Evolutionary conservation across 2,329 filamentous ascomycete genomes (phyloP).

Genomic region (Penicillium nordicum): DNA sequence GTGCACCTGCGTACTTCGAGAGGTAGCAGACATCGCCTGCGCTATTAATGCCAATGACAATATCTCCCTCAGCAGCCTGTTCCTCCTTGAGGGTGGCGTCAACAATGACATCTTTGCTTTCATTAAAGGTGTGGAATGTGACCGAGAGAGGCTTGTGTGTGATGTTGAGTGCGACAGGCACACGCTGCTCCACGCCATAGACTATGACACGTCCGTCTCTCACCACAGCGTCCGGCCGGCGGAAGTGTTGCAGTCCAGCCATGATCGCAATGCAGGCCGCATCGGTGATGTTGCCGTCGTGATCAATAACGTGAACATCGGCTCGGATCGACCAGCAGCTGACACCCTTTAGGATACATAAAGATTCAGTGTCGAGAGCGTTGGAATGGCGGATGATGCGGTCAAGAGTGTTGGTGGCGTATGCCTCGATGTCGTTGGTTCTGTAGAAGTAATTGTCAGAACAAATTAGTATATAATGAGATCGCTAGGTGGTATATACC

Average conservation of each 20-base stretch:
- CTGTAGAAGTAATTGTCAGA: conserved; percentile 38
- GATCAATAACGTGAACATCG: conserved; percentile 85
- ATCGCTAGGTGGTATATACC: conserved; percentile 44
- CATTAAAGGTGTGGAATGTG: conserved; percentile 76
- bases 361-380: conserved; percentile 89
- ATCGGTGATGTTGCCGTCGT: conserved; percentile 88
- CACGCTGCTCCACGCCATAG: conserved; percentile 78
- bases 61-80: conserved; percentile 61
- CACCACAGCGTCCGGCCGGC: conserved; percentile 82
- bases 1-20: conserved; percentile 80
- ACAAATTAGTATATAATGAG: background rate
- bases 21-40: conserved; percentile 89
- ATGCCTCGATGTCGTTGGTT: conserved; percentile 76
- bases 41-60: conserved; percentile 78
- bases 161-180: conserved; percentile 85
- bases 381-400: conserved; percentile 90
- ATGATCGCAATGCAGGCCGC: conserved; percentile 81
- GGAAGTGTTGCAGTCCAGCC: conserved; percentile 84
- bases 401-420: conserved; percentile 84
- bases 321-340: conserved; percentile 91
- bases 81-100: conserved; percentile 50
- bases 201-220: conserved; percentile 81
- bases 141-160: conserved; percentile 89
- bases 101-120: conserved; percentile 42
- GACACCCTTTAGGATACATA: conserved; percentile 85